Evolutionary conservation across 2,329 filamentous ascomycete genomes (phyloP), one percentile per base, ranked within the genome.

Genomic region (Apiospora arundinis): DNA sequence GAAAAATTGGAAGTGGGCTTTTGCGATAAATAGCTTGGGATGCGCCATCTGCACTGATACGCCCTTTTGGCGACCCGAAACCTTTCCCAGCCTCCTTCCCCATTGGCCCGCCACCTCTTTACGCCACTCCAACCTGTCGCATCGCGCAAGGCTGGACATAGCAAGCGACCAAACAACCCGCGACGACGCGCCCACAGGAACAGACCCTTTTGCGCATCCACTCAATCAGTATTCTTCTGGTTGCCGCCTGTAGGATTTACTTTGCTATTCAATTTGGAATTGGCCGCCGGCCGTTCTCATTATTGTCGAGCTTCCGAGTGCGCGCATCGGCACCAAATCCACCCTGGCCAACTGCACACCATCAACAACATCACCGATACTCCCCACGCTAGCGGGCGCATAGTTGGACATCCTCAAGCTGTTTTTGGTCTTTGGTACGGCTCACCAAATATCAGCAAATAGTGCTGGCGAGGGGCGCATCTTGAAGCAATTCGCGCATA

Each of bases 1-100:
- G 25, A 67, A 67, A 67, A 67, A 67, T 44, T 67, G 65, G 32
- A 89, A 82, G 81, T 83, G 78, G 83, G 81, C 78, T 46, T 18
- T 60, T 40, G 52, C 52, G 52, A 73, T 73, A 73, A 72, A 73
- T 73, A 74, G 67, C 68, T 63, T 46, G 66, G 65, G 52, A 70
- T 75, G 73, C 71, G 71, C 66, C 71, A 68, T 69, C 66, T 67
- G 63, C 67, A 67, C 70, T 70, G 67, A 69, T 71, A 68, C 63
- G 40, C 70, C 65, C 69, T 73, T 70, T 56, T 70, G 74, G 70
- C 71, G 70, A 75, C 70, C 67, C 63, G 67, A 72, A 72, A 67
- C 68, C 68, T 69, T 70, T 52, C 68, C 72, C 71, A 73, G 46
- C 70, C 71, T 65, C 71, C 25, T 44, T 72, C 72, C 72, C 70